Evolutionary conservation across 2,329 filamentous ascomycete species (phyloP).

Genomic region (Esteya vermicola): DNA sequence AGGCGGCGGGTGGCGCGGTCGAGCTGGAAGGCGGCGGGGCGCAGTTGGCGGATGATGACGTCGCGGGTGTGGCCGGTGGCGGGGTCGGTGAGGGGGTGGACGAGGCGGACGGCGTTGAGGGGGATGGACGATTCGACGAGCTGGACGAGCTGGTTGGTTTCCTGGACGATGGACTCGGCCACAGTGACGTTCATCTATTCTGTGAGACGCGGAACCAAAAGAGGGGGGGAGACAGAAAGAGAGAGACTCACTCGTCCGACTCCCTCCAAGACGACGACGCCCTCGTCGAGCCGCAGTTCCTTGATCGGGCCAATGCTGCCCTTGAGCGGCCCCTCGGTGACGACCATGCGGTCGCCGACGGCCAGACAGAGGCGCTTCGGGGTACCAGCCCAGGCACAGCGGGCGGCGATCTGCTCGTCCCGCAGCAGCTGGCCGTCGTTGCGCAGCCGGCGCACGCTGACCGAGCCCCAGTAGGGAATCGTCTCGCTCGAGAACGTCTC

Average conservation of each 20-base stretch:
- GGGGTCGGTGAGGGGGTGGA: constrained; percentile 58
- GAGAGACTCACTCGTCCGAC: constrained; percentile 44
- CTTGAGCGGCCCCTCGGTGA: constrained; percentile 64
- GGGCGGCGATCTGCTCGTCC: constrained; percentile 20
- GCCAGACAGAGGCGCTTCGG: constrained; percentile 46
- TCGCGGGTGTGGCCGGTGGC: constrained; percentile 53
- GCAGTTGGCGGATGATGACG: constrained; percentile 61
- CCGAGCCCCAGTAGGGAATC: constrained; percentile 9
- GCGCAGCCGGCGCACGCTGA: constrained; percentile 9
- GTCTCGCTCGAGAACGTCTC: constrained; percentile 8
- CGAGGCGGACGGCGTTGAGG: constrained; percentile 63
- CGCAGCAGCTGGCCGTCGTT: constrained; percentile 9
- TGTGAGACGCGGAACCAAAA: too few relatives aligned
- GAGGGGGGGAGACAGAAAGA: too few relatives aligned
- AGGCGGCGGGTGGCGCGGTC: constrained; percentile 34
- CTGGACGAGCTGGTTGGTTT: constrained; percentile 24
- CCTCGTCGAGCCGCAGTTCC: constrained; percentile 36
- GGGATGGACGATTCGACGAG: constrained; percentile 43
- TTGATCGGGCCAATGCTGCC: constrained; percentile 69
- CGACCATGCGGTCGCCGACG: constrained; percentile 64
- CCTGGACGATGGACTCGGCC: constrained; percentile 22
- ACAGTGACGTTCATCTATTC: constrained; percentile 26
- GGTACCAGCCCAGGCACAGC: constrained; percentile 42
- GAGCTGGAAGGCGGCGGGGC: constrained; percentile 32
- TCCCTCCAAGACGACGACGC: constrained; percentile 46